Conservation (phyloP, 2,329 filamentous ascomycete species). For the Endoconidiophora polonica region DNA sequence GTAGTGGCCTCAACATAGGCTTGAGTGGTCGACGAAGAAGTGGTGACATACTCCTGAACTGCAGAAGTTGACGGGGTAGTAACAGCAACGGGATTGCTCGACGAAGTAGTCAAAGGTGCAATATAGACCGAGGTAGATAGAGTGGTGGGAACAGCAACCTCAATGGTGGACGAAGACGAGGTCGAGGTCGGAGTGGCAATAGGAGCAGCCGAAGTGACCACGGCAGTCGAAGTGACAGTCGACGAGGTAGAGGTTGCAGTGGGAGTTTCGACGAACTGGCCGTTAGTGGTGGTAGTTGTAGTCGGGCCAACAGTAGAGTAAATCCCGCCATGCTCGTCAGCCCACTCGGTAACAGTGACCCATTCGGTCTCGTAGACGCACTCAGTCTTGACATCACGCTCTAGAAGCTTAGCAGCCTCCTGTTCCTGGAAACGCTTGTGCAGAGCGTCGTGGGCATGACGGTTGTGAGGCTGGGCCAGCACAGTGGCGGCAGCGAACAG, state of each 20-base stretch:
- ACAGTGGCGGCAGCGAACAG: constrained; percentile 25
- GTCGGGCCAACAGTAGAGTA: constrained; percentile 9
- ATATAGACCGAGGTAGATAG: constrained; percentile 17
- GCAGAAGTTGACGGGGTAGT: constrained; percentile 1
- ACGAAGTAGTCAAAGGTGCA: constrained; percentile 15
- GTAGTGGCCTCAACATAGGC: constrained; percentile 15
- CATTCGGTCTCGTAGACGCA: constrained; percentile 21
- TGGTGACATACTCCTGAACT: background rate
- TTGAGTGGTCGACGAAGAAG: background rate
- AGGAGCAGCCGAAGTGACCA: constrained; percentile 15
- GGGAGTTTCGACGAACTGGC: constrained; percentile 21
- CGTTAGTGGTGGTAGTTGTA: constrained; percentile 15
- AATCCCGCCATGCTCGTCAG: constrained; percentile 16
- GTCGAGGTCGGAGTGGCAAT: constrained; percentile 17
- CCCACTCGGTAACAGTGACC: constrained; percentile 33
- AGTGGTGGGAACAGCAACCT: constrained; percentile 8
- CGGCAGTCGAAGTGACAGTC: constrained; percentile 13
- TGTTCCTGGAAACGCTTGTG: constrained; percentile 17
- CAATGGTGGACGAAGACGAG: constrained; percentile 14
- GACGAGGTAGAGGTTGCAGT: constrained; percentile 9
- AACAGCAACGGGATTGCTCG: constrained; percentile 1
- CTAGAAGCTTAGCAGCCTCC: background rate
- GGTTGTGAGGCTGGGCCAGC: constrained; percentile 33
- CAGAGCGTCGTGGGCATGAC: constrained; percentile 22
- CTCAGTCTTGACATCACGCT: constrained; percentile 19